Evolutionary conservation across 768 basidiomycete species (phyloP).

Genomic region (Lactarius indigo): DNA sequence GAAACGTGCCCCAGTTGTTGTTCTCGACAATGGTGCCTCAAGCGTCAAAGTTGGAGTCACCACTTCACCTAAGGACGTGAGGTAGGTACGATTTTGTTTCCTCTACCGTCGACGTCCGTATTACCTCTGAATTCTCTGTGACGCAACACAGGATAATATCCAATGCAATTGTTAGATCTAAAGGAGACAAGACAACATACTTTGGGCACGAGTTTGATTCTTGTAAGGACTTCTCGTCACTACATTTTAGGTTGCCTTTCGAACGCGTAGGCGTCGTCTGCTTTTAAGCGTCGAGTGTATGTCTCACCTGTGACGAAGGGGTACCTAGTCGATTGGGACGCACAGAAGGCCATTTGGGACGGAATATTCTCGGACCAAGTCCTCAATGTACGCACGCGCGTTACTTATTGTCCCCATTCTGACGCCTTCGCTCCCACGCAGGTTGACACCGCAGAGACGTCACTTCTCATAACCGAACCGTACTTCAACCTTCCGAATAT

Average conservation of each 20-base stretch:
- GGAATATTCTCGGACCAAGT: constrained; percentile 73
- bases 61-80: constrained; percentile 30
- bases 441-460: constrained; percentile 70
- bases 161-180: constrained; percentile 83
- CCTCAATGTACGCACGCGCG: constrained; percentile 49
- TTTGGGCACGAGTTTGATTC: constrained; percentile 79
- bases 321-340: constrained; percentile 92
- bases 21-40: constrained; percentile 87
- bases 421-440: constrained; percentile 31
- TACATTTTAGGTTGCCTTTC: constrained; percentile 81
- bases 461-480: constrained; percentile 87
- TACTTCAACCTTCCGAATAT: constrained; percentile 92
- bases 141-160: constrained; percentile 53
- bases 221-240: constrained; percentile 76
- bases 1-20: constrained; percentile 41
- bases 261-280: constrained; percentile 62
- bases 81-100: constrained; percentile 27
- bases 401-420: constrained; percentile 22
- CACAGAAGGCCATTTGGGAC: constrained; percentile 93
- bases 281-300: constrained; percentile 21
- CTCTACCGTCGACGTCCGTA: neutral
- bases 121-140: neutral
- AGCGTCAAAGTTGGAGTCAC: constrained; percentile 73
- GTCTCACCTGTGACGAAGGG: constrained; percentile 53
- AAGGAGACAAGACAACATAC: constrained; percentile 77